Evolutionary conservation across 768 basidiomycete genomes (phyloP).

Genomic region (Termitomyces eurrhizus): DNA sequence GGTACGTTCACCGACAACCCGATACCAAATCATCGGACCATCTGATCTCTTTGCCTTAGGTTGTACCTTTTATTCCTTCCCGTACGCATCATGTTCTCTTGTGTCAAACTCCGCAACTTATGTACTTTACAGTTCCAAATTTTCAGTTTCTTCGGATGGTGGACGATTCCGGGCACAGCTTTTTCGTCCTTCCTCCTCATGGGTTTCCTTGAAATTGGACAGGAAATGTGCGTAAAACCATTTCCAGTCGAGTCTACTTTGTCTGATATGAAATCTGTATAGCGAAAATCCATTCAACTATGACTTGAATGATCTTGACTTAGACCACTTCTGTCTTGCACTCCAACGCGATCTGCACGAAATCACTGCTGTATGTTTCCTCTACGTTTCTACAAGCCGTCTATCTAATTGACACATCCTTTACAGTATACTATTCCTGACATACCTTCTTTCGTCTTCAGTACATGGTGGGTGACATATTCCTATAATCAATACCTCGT

Average conservation of each 20-base stretch:
- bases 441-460: constrained; percentile 52
- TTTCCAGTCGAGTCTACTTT: background rate
- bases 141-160: constrained; percentile 31
- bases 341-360: constrained; percentile 69
- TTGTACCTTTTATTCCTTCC: constrained; percentile 31
- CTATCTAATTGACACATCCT: constrained; percentile 8
- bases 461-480: constrained; percentile 27
- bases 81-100: constrained; percentile 26
- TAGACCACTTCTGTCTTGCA: constrained; percentile 64
- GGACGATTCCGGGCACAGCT: constrained; percentile 58
- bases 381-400: background rate
- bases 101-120: constrained; percentile 7
- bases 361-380: constrained; percentile 57
- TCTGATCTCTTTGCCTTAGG: constrained; percentile 13
- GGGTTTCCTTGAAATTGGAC: constrained; percentile 67
- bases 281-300: constrained; percentile 71
- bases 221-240: constrained; percentile 49
- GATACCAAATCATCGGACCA: background rate
- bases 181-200: constrained; percentile 61
- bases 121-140: constrained; percentile 45
- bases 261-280: constrained; percentile 4
- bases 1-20: constrained; percentile 31
- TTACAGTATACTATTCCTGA: constrained; percentile 50
- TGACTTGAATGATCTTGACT: constrained; percentile 63
- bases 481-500: background rate